Conservation (phyloP, 2,329 filamentous ascomycete genomes). For the Alternaria dauci region DNA sequence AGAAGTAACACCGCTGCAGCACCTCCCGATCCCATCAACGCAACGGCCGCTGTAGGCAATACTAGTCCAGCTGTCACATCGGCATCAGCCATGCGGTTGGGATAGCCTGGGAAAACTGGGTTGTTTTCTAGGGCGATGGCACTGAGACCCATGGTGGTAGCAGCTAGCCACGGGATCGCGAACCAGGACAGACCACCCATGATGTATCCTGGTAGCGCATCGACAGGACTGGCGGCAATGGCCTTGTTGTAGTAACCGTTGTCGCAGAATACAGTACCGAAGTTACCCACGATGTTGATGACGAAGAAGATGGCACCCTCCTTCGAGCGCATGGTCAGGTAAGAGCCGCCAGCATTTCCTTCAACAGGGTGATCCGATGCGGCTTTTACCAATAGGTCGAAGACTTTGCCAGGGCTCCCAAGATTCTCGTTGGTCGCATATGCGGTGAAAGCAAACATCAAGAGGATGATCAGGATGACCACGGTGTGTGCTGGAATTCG, state of each 20-base stretch:
- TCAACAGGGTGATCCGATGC: slow-evolving; percentile 74
- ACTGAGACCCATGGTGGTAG: slow-evolving; percentile 86
- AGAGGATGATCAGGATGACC: slow-evolving; percentile 83
- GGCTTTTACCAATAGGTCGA: slow-evolving; percentile 77
- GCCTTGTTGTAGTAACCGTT: slow-evolving; percentile 93
- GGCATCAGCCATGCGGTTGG: slow-evolving; percentile 72
- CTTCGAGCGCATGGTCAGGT: slow-evolving; percentile 83
- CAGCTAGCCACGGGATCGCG: slow-evolving; percentile 88
- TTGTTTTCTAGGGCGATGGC: slow-evolving; percentile 81
- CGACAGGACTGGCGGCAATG: slow-evolving; percentile 84
- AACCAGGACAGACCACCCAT: slow-evolving; percentile 90
- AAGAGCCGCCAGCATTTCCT: slow-evolving; percentile 82
- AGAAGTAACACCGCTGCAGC: slow-evolving; percentile 80
- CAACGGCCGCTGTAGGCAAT: slow-evolving; percentile 84
- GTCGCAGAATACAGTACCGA: slow-evolving; percentile 83
- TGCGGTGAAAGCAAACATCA: slow-evolving; percentile 82
- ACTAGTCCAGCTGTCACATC: slow-evolving; percentile 86
- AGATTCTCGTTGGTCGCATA: slow-evolving; percentile 77
- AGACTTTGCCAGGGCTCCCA: slow-evolving; percentile 79
- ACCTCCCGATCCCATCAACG: slow-evolving; percentile 81
- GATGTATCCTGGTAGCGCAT: slow-evolving; percentile 88
- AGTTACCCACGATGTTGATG: slow-evolving; percentile 88
- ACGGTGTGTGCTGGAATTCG: slow-evolving; percentile 72
- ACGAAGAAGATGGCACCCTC: slow-evolving; percentile 90
- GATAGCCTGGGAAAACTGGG: slow-evolving; percentile 75